Percentiles rank a stretch among this genome's conserved stretches.
Conservation (phyloP, 495 filamentous ascomycete species). For the Penicillium macrosclerotiorum region DNA sequence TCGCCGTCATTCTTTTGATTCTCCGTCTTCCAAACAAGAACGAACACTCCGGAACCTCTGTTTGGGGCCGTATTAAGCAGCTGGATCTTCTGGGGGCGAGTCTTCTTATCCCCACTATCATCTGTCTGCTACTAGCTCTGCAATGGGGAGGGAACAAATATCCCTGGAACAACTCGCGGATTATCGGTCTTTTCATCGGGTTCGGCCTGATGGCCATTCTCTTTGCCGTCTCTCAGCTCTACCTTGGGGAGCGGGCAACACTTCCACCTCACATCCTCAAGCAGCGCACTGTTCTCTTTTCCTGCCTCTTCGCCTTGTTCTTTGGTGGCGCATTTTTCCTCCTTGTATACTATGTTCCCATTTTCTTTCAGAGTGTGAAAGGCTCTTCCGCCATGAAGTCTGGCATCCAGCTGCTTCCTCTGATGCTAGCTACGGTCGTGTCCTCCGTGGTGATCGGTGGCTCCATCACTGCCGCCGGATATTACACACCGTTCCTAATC, state of each 20-base stretch:
- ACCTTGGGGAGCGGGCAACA: slow-evolving; percentile 25
- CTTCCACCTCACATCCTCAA: slow-evolving; percentile 31
- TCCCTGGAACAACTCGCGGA: slow-evolving; percentile 31
- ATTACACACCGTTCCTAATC: slow-evolving; percentile 70
- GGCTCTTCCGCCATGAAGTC: slow-evolving; percentile 59
- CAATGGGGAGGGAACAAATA: slow-evolving; percentile 43
- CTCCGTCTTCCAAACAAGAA: slow-evolving; percentile 35
- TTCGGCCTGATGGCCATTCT: slow-evolving; percentile 34
- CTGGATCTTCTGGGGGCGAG: slow-evolving; percentile 34
- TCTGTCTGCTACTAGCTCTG: slow-evolving; percentile 40
- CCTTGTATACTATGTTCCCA: slow-evolving; percentile 44
- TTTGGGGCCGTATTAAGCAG: slow-evolving; percentile 24
- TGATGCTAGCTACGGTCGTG: slow-evolving; percentile 37
- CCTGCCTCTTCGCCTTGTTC: slow-evolving; percentile 52
- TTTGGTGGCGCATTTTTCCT: slow-evolving; percentile 43
- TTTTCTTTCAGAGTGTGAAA: slow-evolving; percentile 58
- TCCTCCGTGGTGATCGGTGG: slow-evolving; percentile 42
- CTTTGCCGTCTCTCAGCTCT: slow-evolving; percentile 25
- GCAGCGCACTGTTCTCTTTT: slow-evolving; percentile 48
- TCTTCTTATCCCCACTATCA: slow-evolving; percentile 35
- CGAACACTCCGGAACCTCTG: slow-evolving; percentile 8
- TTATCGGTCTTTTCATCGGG: slow-evolving; percentile 36
- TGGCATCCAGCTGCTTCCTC: slow-evolving; percentile 45
- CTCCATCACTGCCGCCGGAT: slow-evolving; percentile 57
- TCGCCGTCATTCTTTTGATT: slow-evolving; percentile 50